Percentiles rank a stretch among this genome's conserved stretches.
phyloP scores from a whole-genome alignment of 2,329 filamentous ascomycete genomes.

The Dactylellina leptospora region DNA sequence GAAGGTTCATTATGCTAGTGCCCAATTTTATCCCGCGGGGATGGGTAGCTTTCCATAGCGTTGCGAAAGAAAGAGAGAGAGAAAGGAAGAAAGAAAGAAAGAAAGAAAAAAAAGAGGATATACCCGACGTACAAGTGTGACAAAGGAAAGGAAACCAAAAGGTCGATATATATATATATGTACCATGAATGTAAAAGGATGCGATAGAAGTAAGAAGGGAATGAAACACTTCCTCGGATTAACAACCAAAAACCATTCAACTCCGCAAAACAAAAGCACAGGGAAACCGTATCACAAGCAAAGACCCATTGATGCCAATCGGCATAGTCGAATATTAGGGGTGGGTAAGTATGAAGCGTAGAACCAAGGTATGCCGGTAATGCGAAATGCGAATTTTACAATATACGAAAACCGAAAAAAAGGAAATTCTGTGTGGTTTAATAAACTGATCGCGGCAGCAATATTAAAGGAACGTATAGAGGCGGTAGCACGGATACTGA shows the following conservation, averaged over 20 bases:
- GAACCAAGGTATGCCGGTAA: not conserved
- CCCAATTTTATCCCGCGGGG: no score
- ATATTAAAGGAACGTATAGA: no score
- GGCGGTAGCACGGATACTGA: no score
- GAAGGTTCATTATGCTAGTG: no score
- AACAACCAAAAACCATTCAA: not conserved
- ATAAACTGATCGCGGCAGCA: not conserved
- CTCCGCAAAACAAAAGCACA: not conserved
- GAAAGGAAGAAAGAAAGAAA: not conserved
- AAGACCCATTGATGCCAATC: no score
- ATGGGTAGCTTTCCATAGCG: no score
- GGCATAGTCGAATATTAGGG: not conserved
- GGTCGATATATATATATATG: slow-evolving; percentile 1
- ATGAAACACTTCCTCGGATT: not conserved
- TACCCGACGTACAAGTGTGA: no score
- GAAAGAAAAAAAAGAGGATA: no score
- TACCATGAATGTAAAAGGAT: slow-evolving; percentile 5
- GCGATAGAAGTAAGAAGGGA: not conserved
- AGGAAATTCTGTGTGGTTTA: no score
- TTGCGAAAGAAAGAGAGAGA: not conserved
- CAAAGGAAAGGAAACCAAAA: no score
- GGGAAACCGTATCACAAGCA: no score
- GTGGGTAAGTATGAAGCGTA: not conserved
- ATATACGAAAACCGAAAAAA: not conserved
- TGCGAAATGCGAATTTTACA: not conserved